Evolutionary conservation across 179 eudicot genomes (phyloP).

Genomic region (Beta lomatogona): DNA sequence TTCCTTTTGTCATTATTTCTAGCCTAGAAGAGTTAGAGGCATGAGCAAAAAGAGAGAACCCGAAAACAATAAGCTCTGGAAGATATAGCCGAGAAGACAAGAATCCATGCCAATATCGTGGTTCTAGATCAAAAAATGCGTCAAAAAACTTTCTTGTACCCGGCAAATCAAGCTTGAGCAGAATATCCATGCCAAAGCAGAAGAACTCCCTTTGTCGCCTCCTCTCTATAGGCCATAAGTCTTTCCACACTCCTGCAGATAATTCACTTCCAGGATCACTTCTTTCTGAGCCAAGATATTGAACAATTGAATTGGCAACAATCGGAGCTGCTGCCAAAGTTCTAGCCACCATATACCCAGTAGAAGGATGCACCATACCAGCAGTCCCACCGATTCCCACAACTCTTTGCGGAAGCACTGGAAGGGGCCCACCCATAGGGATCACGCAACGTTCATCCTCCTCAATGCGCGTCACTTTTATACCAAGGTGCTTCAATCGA

Average conservation of each 20-base stretch:
- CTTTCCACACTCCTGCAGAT: constrained; percentile 83
- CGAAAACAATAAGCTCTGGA: constrained; percentile 80
- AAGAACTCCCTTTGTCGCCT: constrained; percentile 93
- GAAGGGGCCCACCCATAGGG: constrained; percentile 98
- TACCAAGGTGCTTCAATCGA: constrained; percentile 79
- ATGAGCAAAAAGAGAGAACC: constrained; percentile 77
- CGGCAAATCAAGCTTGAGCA: constrained; percentile 88
- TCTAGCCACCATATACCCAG: constrained; percentile 98
- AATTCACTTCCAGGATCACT: constrained; percentile 48
- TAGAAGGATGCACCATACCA: constrained; percentile 99
- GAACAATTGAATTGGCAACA: constrained; percentile 76
- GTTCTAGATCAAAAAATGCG: constrained; percentile 93
- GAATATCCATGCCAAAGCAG: constrained; percentile 97
- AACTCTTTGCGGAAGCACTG: constrained; percentile 91
- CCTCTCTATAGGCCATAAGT: constrained; percentile 96
- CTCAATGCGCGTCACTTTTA: constrained; percentile 79
- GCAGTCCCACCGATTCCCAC: constrained; percentile 99
- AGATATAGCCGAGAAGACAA: constrained; percentile 89
- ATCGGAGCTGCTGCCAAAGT: constrained; percentile 97
- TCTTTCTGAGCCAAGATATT: constrained; percentile 60
- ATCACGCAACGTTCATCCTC: constrained; percentile 95
- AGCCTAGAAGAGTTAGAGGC: constrained; percentile 89
- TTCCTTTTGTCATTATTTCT: constrained; percentile 97
- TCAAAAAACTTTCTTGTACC: constrained; percentile 89
- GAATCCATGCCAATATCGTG: constrained; percentile 98